These are phyloP conservation scores for Echites panduratus DNA, from an alignment of 257 asterid species.

Conservation along the genomic window DNA sequence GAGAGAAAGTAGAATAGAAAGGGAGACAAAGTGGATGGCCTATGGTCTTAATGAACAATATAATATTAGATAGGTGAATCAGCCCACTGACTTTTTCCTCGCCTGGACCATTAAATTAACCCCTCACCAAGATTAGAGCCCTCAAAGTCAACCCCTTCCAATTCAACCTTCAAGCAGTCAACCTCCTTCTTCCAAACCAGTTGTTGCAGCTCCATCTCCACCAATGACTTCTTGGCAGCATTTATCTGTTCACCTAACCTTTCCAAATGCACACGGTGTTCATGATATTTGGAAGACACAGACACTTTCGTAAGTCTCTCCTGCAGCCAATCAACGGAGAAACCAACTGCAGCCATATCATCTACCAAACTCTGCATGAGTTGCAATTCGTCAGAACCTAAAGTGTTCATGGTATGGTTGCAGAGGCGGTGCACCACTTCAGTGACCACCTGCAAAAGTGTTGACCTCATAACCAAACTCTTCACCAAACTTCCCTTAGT, in stretches of 20 bases:
- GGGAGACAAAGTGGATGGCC: not conserved
- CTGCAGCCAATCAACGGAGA: slow-evolving; percentile 34
- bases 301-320: slow-evolving; percentile 21
- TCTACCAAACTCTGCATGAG: slow-evolving; percentile 20
- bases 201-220: slow-evolving; percentile 26
- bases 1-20: not conserved
- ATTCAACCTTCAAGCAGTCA: slow-evolving; percentile 22
- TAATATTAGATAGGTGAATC: not conserved
- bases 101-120: slow-evolving; percentile 13
- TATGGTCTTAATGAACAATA: not conserved
- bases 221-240: slow-evolving; percentile 24
- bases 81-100: not conserved
- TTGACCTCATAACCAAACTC: slow-evolving; percentile 24
- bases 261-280: slow-evolving; percentile 7
- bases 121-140: slow-evolving; percentile 23
- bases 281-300: slow-evolving; percentile 14
- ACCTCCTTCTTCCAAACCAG: slow-evolving; percentile 20
- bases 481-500: slow-evolving; percentile 23
- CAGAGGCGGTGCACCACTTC: slow-evolving; percentile 23
- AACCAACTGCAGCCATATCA: slow-evolving; percentile 31
- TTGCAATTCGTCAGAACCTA: slow-evolving; percentile 20
- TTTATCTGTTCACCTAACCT: slow-evolving; percentile 16
- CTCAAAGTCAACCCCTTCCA: slow-evolving; percentile 17
- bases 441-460: slow-evolving; percentile 25
- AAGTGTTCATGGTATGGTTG: slow-evolving; percentile 11